phyloP scores from a whole-genome alignment of 345 rosid species.

The Eucalyptus globulus region DNA sequence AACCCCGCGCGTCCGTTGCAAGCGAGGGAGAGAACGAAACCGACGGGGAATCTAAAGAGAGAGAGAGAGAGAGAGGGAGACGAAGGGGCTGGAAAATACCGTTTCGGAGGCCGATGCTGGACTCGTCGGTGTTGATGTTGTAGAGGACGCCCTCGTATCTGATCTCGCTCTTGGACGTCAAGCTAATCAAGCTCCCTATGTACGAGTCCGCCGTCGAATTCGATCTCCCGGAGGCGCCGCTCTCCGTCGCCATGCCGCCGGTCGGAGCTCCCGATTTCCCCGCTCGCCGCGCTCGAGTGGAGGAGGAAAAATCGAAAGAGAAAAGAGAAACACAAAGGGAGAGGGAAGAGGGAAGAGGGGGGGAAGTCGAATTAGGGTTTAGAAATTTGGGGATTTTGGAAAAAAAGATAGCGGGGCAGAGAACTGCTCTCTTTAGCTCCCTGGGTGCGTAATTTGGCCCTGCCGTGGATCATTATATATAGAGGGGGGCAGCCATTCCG shows the following conservation, averaged over 20 bases:
- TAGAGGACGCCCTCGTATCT: slow-evolving; percentile 90
- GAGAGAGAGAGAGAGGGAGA: not conserved
- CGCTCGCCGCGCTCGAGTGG: not conserved
- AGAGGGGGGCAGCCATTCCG: not conserved
- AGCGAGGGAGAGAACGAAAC: not conserved
- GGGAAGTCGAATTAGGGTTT: not conserved
- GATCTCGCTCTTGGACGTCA: slow-evolving; percentile 96
- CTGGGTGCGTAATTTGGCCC: too few species aligned
- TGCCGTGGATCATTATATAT: not conserved
- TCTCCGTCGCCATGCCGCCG: slow-evolving; percentile 48
- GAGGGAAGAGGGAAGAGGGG: not conserved
- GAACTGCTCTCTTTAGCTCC: not conserved
- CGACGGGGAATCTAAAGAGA: not conserved
- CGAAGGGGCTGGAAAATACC: slow-evolving; percentile 15
- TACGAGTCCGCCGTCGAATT: slow-evolving; percentile 80
- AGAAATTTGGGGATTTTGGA: not conserved
- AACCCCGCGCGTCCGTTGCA: not conserved
- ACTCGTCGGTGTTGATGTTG: slow-evolving; percentile 90
- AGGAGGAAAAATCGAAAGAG: not conserved
- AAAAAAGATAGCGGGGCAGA: not conserved
- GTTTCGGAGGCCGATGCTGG: slow-evolving; percentile 86
- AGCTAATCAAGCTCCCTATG: slow-evolving; percentile 92
- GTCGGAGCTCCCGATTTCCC: not conserved
- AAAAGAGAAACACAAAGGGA: not conserved
- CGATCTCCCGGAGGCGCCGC: slow-evolving; percentile 34